phyloP scores from a whole-genome alignment of 2,329 filamentous ascomycete species.

The Helotiales sp. region DNA sequence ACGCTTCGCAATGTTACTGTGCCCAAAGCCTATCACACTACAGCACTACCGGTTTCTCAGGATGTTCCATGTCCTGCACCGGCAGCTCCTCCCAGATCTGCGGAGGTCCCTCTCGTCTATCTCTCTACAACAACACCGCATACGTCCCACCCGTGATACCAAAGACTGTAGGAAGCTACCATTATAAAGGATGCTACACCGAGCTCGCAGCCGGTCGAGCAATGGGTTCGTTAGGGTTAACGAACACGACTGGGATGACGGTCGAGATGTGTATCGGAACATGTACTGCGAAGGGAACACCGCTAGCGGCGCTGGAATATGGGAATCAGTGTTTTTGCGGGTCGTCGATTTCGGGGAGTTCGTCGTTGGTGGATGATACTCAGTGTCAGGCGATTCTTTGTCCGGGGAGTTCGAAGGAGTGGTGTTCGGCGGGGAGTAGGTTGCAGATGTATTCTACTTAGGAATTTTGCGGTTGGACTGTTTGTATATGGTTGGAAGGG shows the following conservation, averaged over 20 bases:
- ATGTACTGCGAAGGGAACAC: conserved; percentile 26
- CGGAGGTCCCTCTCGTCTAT: conserved; percentile 30
- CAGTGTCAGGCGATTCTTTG: conserved; percentile 12
- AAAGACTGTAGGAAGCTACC: not conserved
- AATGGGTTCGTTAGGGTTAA: conserved; percentile 1
- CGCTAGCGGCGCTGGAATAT: conserved; percentile 37
- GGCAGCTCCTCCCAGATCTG: conserved; percentile 32
- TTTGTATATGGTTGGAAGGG: not conserved
- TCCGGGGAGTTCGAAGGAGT: conserved; percentile 16
- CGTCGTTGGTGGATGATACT: conserved; percentile 5
- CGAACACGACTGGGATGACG: conserved; percentile 20
- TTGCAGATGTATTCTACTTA: conserved; percentile 4
- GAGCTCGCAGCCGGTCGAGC: conserved; percentile 11
- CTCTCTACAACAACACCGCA: conserved; percentile 15
- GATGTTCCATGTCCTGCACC: conserved; percentile 16
- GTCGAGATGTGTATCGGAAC: conserved; percentile 35
- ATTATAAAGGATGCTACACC: conserved; percentile 18
- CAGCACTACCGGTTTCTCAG: conserved; percentile 11
- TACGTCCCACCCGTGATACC: conserved; percentile 5
- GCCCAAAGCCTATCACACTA: not conserved
- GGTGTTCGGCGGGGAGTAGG: conserved; percentile 6
- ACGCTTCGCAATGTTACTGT: not conserved
- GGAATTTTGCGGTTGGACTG: not conserved
- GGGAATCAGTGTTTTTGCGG: conserved; percentile 32
- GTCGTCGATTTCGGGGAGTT: conserved; percentile 15